Evolutionary conservation across 2,329 filamentous ascomycete genomes (phyloP).

Genomic region (Cryphonectria parasitica): DNA sequence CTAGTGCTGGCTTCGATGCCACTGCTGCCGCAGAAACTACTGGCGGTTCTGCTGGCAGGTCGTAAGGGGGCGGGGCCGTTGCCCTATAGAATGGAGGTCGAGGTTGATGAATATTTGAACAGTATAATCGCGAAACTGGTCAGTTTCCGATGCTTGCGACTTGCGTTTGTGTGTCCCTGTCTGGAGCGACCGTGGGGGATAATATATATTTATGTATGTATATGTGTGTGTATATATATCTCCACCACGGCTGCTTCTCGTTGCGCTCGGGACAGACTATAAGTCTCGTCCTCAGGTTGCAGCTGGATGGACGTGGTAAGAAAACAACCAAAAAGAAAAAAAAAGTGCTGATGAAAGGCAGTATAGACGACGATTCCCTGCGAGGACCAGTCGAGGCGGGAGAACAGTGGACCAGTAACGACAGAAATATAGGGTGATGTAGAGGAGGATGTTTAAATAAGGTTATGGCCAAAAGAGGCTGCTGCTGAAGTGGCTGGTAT

Average conservation of each 20-base stretch:
- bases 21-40: conserved; percentile 10
- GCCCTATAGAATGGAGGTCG: not conserved
- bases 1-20: not conserved
- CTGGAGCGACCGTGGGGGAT: no score
- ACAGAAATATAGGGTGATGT: not conserved
- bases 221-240: not conserved
- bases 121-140: not conserved
- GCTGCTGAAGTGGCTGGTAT: conserved; percentile 8
- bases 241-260: conserved; percentile 5
- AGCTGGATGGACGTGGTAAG: conserved; percentile 7
- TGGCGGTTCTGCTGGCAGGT: conserved; percentile 18
- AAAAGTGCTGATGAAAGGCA: not conserved
- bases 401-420: not conserved
- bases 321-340: not conserved
- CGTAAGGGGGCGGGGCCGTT: not conserved
- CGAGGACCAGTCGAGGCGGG: not conserved
- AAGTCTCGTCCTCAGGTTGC: conserved; percentile 1
- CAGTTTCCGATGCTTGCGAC: not conserved
- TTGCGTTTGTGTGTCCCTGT: not conserved
- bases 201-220: not conserved
- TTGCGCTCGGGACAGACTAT: not conserved
- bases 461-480: not conserved
- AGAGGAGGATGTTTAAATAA: not conserved
- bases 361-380: not conserved
- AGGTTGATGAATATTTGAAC: not conserved